phyloP scores from a whole-genome alignment of 345 rosid genomes.

The Aquilaria malaccensis region DNA sequence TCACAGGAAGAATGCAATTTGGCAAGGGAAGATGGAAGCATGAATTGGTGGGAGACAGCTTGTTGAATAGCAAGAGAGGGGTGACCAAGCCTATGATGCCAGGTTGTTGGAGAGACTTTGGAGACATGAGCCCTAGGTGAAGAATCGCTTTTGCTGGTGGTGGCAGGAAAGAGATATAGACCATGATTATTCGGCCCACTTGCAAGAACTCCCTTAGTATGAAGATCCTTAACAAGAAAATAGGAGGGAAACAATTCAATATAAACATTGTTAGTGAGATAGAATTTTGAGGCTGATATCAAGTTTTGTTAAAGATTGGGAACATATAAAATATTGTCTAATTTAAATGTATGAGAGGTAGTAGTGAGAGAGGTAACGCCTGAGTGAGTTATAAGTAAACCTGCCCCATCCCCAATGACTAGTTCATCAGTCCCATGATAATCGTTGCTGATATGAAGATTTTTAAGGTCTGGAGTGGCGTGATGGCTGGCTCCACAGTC shows the following conservation, averaged over 20 bases:
- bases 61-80: too few species aligned
- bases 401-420: not conserved
- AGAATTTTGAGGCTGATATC: not conserved
- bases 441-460: not conserved
- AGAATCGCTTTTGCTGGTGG: too few species aligned
- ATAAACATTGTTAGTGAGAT: not conserved
- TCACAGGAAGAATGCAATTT: too few species aligned
- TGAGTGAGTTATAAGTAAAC: not conserved
- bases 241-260: not conserved
- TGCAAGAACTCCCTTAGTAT: not conserved
- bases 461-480: not conserved
- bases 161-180: too few species aligned
- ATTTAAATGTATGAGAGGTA: not conserved
- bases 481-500: not conserved
- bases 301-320: not conserved
- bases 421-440: not conserved
- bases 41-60: too few species aligned
- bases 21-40: too few species aligned
- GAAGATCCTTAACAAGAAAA: not conserved
- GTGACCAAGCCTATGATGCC: too few species aligned
- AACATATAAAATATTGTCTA: not conserved
- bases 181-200: too few species aligned
- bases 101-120: too few species aligned
- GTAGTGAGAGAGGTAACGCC: not conserved
- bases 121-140: too few species aligned